Evolutionary conservation across 2,329 filamentous ascomycete species (phyloP).

Genomic region (Cladosporium sp.): DNA sequence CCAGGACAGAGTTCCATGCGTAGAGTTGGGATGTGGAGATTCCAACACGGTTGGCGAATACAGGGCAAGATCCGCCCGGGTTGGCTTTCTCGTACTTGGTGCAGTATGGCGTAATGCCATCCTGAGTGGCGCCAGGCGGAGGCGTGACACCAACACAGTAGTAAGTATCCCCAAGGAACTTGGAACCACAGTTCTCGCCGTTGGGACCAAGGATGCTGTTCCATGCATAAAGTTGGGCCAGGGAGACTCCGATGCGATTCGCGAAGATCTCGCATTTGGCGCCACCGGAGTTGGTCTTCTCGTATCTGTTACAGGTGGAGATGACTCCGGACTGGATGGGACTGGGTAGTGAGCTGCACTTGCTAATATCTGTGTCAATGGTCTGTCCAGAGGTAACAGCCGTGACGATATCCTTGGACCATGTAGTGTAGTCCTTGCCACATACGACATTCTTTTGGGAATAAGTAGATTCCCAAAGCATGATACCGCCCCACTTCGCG

Average conservation of each 20-base stretch:
- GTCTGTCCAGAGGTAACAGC: constrained; percentile 23
- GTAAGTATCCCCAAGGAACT: constrained; percentile 21
- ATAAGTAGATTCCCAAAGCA: constrained; percentile 59
- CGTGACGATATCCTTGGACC: constrained; percentile 50
- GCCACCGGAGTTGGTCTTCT: constrained; percentile 18
- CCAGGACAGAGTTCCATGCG: constrained; percentile 23
- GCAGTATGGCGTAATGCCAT: constrained; percentile 30
- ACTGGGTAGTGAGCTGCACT: constrained; percentile 9
- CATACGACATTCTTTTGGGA: constrained; percentile 49
- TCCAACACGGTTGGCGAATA: constrained; percentile 11
- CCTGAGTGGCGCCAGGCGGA: constrained; percentile 29
- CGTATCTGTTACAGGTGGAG: constrained; percentile 23
- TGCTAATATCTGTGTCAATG: constrained; percentile 23
- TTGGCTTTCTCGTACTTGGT: constrained; percentile 24
- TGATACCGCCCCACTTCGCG: constrained; percentile 57
- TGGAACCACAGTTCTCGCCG: constrained; percentile 23
- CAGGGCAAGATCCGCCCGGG: constrained; percentile 9
- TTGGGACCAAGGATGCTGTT: constrained; percentile 24
- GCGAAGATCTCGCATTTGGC: constrained; percentile 22
- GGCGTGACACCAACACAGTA: constrained; percentile 23
- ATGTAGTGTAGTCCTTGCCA: constrained; percentile 46
- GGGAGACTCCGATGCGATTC: constrained; percentile 14
- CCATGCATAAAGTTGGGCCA: constrained; percentile 22
- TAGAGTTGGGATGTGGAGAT: constrained; percentile 18
- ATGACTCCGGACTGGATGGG: constrained; percentile 22